Percentiles rank a stretch among this genome's conserved stretches.
Conservation (phyloP, 2,329 filamentous ascomycete species). For the Epichloe sp. region DNA sequence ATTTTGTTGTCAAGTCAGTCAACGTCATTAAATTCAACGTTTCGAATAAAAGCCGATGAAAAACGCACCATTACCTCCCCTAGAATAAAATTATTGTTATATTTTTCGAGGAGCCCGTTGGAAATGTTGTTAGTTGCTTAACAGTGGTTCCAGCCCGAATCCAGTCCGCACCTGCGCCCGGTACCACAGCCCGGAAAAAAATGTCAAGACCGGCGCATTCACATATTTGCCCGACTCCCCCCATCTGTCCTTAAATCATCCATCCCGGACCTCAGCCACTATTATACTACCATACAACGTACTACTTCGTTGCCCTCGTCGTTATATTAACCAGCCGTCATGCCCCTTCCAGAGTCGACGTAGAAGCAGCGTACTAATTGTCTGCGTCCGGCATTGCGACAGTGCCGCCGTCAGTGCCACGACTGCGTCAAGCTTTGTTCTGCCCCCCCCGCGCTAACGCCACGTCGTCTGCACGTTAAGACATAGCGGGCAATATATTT, state of each 20-base stretch:
- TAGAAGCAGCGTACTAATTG: not conserved
- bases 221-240: slow-evolving; percentile 2
- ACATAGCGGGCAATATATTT: slow-evolving; percentile 2
- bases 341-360: not conserved
- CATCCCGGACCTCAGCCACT: slow-evolving; percentile 1
- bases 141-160: not conserved
- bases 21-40: no score
- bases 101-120: no score
- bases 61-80: no score
- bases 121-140: not conserved
- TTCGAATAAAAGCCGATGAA: no score
- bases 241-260: slow-evolving; percentile 6
- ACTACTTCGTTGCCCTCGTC: not conserved
- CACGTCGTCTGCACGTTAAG: not conserved
- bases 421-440: not conserved
- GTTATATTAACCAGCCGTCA: not conserved
- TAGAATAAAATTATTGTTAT: no score
- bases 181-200: not conserved
- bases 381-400: not conserved
- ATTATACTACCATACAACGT: not conserved
- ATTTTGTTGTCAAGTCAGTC: no score
- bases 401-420: not conserved
- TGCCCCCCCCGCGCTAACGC: slow-evolving; percentile 1
- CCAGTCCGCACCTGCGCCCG: not conserved
- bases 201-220: slow-evolving; percentile 2